These are phyloP conservation scores for Boletus vinaceobasis DNA, from an alignment of 768 basidiomycete species.

Conservation along the genomic window DNA sequence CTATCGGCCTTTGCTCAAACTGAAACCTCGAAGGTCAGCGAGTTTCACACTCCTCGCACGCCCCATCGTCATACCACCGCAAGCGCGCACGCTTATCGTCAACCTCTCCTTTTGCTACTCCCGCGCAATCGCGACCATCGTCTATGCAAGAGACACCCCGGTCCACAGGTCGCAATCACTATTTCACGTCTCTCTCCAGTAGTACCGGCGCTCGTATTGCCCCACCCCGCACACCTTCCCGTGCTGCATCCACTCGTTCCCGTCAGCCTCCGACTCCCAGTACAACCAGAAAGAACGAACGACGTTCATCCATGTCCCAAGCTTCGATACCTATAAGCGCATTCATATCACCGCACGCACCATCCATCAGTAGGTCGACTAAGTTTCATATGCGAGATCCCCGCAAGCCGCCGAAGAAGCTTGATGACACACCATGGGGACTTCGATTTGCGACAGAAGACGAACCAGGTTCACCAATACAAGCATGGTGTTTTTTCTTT, in stretches of 20 bases:
- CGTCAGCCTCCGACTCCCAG: conserved; percentile 25
- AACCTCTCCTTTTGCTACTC: conserved; percentile 33
- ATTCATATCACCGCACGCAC: conserved; percentile 73
- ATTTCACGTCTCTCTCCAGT: conserved; percentile 36
- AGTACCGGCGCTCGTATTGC: conserved; percentile 27
- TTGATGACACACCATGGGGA: conserved; percentile 60
- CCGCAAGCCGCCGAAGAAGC: conserved; percentile 53
- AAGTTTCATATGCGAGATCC: conserved; percentile 82
- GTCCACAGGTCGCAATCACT: conserved; percentile 12
- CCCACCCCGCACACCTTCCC: conserved; percentile 35
- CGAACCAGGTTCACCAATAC: conserved; percentile 48
- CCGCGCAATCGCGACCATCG: conserved; percentile 29
- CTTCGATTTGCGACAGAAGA: conserved; percentile 56
- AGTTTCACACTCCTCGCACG: conserved; percentile 51
- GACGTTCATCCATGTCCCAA: conserved; percentile 58
- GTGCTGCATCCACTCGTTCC: conserved; percentile 36
- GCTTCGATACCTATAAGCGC: conserved; percentile 79
- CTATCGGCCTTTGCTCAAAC: conserved; percentile 25
- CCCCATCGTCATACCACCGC: conserved; percentile 70
- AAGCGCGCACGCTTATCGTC: conserved; percentile 64
- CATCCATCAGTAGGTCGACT: conserved; percentile 57
- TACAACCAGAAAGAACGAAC: conserved; percentile 29
- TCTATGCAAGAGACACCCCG: conserved; percentile 28
- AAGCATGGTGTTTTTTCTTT: conserved; percentile 76
- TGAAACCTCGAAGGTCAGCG: conserved; percentile 44